Conservation (phyloP, 2,329 filamentous ascomycete genomes). For the Alternaria triticina region DNA sequence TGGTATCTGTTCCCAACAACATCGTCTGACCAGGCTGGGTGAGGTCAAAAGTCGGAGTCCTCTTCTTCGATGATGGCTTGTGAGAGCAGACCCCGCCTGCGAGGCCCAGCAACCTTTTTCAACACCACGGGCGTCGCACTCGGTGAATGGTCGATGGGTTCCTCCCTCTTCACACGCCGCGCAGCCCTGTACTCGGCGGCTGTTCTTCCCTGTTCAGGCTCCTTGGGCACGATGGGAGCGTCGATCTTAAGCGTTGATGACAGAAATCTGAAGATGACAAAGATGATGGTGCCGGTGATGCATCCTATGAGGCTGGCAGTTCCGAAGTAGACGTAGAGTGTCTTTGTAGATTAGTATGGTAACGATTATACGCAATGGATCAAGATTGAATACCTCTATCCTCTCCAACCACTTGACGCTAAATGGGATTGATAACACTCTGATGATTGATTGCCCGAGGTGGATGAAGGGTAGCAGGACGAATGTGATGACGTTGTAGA, state of each 20-base stretch:
- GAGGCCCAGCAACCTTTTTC: conserved; percentile 38
- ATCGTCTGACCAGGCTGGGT: neutral
- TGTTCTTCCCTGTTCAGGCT: conserved; percentile 25
- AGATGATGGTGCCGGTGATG: conserved; percentile 65
- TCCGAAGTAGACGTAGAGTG: conserved; percentile 65
- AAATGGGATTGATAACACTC: conserved; percentile 57
- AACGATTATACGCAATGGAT: neutral
- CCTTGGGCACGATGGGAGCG: conserved; percentile 11
- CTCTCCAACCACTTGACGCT: conserved; percentile 54
- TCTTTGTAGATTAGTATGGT: conserved; percentile 34
- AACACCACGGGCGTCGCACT: conserved; percentile 22
- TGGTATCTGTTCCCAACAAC: neutral
- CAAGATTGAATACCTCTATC: conserved; percentile 59
- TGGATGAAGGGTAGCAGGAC: conserved; percentile 59
- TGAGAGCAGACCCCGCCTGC: conserved; percentile 60
- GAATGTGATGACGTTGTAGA: conserved; percentile 56
- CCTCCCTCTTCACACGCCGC: conserved; percentile 33
- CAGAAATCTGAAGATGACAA: conserved; percentile 63
- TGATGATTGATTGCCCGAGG: conserved; percentile 52
- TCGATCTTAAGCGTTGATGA: conserved; percentile 58
- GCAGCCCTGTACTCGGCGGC: conserved; percentile 38
- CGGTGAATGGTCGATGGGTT: conserved; percentile 20
- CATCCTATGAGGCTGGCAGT: conserved; percentile 73
- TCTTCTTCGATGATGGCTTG: conserved; percentile 77
- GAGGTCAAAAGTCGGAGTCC: conserved; percentile 58